Evolutionary conservation across 495 filamentous ascomycete genomes (phyloP), one percentile per base, ranked within the genome.

Genomic region (Usnea hakonensis): DNA sequence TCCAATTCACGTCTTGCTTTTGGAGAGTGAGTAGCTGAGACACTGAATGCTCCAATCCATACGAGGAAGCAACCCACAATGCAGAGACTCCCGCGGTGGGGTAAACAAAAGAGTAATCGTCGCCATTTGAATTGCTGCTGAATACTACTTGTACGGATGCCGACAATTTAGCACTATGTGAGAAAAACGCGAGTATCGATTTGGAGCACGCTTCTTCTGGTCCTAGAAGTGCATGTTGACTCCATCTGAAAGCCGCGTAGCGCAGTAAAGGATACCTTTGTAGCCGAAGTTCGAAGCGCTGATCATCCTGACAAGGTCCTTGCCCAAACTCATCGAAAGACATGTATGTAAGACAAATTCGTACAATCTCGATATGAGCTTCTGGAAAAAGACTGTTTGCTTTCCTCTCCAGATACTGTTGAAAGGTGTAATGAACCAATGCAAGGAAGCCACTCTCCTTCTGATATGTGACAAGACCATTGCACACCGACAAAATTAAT

Each of bases 301-400:
- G 0, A 13, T 50, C 46, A 0, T 28, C 10, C 14, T 6, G 23
- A 5, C 46, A 50, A 48, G 55, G 55, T 23, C 61, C 61, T 33
- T 50, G 32, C n/a, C 14, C 48, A 32, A 63, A 63, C 2, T 59
- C 55, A 52, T 73, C 55, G 9, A 69, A 68, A 11, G 67, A 62
- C 28, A 76, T 65, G 48, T 71, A 74, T n/a, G 68, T 66, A 8
- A 74, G 66, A 48, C 70, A 71, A 4, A 64, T 69, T 5, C 56
- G 50, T 7, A 68, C 70, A 57, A 76, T 69, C 6, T 70, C 68
- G 26, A 54, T 59, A 5, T 70, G 68, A 10, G 67, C 72, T 44
- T 72, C 64, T 6, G 67, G 60, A 60, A 69, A 54, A 26, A 28
- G 21, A 6, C 26, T 19, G 4, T 44, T 2, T 26, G n/a, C 32